A percentile compares a stretch with the other conserved stretches of the same genome.
Evolutionary conservation across 2,329 filamentous ascomycete species (phyloP).

Genomic region (Xylariaceae sp.): DNA sequence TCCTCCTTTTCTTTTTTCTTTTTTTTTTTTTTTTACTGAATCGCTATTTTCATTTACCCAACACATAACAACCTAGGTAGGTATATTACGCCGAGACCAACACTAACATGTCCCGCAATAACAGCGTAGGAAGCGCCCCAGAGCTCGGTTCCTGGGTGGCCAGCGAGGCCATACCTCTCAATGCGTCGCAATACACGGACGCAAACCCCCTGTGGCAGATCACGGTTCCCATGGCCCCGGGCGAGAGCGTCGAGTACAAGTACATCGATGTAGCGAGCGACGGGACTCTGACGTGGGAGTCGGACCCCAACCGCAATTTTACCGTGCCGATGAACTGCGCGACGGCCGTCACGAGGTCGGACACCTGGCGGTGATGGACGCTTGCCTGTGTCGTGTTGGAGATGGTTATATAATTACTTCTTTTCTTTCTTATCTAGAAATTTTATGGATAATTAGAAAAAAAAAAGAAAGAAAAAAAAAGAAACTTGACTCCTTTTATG

Average conservation of each 20-base stretch:
- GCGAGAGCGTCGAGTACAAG: constrained; percentile 47
- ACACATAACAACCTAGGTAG: not conserved
- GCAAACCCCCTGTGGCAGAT: constrained; percentile 46
- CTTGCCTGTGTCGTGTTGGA: not conserved
- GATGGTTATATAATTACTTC: too few species aligned
- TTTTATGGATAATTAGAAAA: too few species aligned
- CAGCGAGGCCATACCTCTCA: constrained; percentile 40
- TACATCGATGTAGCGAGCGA: constrained; percentile 45
- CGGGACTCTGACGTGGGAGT: constrained; percentile 49
- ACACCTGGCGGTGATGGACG: constrained; percentile 22
- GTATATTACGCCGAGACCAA: not conserved
- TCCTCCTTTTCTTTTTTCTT: too few species aligned
- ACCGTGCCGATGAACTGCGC: constrained; percentile 25
- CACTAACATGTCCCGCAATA: not conserved
- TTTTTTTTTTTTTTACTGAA: too few species aligned
- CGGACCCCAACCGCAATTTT: constrained; percentile 35
- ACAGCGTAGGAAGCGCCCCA: constrained; percentile 18
- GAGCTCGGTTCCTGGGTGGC: constrained; percentile 49
- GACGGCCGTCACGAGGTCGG: constrained; percentile 17
- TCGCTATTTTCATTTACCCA: not conserved
- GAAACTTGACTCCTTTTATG: not conserved
- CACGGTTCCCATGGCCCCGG: constrained; percentile 42
- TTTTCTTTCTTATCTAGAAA: too few species aligned
- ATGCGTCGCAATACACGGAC: constrained; percentile 43
- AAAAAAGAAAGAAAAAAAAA: not conserved